phyloP scores from a whole-genome alignment of 2,329 filamentous ascomycete species.

The Didymella keratinophila region DNA sequence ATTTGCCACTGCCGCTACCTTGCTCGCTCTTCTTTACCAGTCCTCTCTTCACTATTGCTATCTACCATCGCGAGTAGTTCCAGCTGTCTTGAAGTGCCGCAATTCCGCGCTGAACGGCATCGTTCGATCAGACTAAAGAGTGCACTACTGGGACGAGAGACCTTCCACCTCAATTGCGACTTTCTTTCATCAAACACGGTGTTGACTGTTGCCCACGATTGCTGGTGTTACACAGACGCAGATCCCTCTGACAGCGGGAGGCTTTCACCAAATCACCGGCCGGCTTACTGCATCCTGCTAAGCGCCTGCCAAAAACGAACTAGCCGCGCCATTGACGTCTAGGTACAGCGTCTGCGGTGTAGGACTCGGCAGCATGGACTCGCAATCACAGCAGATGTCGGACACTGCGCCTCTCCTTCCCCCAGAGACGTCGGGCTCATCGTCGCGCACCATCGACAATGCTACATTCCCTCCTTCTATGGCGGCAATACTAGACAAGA shows the following conservation, averaged over 20 bases:
- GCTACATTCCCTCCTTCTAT: slow-evolving; percentile 15
- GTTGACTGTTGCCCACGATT: neutral
- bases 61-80: neutral
- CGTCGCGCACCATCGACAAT: slow-evolving; percentile 10
- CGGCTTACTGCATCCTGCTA: slow-evolving; percentile 14
- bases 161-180: neutral
- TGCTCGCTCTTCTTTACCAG: neutral
- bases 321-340: slow-evolving; percentile 8
- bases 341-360: neutral
- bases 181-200: neutral
- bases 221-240: slow-evolving; percentile 8
- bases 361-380: neutral
- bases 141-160: neutral
- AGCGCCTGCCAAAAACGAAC: slow-evolving; percentile 10
- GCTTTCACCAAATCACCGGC: slow-evolving; percentile 16
- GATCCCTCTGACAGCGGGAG: slow-evolving; percentile 10
- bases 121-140: neutral
- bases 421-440: slow-evolving; percentile 6
- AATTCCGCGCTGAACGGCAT: no score
- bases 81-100: neutral
- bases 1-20: neutral
- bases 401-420: slow-evolving; percentile 17
- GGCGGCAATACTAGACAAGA: slow-evolving; percentile 18
- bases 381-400: slow-evolving; percentile 6
- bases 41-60: neutral